Conservation (phyloP, 2,329 filamentous ascomycete species). For the Falciphora oryzae region DNA sequence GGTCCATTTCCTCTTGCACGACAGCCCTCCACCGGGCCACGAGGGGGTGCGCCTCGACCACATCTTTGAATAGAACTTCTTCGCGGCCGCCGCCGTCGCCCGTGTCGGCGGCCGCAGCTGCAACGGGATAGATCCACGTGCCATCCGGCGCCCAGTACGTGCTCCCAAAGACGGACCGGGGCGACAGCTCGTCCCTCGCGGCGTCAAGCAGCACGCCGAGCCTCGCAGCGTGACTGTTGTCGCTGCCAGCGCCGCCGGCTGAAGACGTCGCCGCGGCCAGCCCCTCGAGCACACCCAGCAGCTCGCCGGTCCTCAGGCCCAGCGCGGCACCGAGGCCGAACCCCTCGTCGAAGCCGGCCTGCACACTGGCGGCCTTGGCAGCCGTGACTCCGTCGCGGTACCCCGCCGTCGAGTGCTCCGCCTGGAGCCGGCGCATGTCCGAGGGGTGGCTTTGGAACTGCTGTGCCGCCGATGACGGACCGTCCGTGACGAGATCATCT, state of each 20-base stretch:
- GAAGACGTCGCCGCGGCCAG: slow-evolving; percentile 45
- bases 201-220: slow-evolving; percentile 33
- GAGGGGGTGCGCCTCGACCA: slow-evolving; percentile 63
- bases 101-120: slow-evolving; percentile 8
- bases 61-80: slow-evolving; percentile 51
- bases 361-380: slow-evolving; percentile 71
- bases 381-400: slow-evolving; percentile 77
- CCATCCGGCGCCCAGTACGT: slow-evolving; percentile 67
- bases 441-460: slow-evolving; percentile 35
- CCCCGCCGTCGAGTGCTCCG: slow-evolving; percentile 74
- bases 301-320: slow-evolving; percentile 65
- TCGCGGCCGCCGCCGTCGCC: slow-evolving; percentile 26
- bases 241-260: slow-evolving; percentile 12
- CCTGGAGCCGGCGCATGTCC: slow-evolving; percentile 69
- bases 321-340: slow-evolving; percentile 79
- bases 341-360: slow-evolving; percentile 87
- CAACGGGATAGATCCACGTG: slow-evolving; percentile 61
- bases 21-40: slow-evolving; percentile 54
- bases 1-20: slow-evolving; percentile 34
- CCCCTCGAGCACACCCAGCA: slow-evolving; percentile 74
- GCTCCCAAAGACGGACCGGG: slow-evolving; percentile 56
- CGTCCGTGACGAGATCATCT: neutral
- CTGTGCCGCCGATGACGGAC: slow-evolving; percentile 8
- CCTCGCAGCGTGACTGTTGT: slow-evolving; percentile 12
- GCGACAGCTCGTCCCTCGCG: slow-evolving; percentile 54